phyloP scores from a whole-genome alignment of 2,329 filamentous ascomycete species.

The Penicillium sp. region DNA sequence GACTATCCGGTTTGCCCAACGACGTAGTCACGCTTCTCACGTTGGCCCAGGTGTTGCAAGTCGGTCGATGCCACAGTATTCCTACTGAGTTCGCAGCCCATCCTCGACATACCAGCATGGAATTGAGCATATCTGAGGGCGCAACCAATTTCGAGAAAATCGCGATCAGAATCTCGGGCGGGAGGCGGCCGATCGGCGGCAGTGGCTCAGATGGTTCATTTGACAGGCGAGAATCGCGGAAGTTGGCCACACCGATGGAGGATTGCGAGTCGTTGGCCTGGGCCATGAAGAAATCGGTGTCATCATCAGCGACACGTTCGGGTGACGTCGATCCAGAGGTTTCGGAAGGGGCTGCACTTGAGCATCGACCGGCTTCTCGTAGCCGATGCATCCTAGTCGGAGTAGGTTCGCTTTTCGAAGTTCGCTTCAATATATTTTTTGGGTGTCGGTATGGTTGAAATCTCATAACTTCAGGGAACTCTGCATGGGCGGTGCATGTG shows the following conservation, averaged over 20 bases:
- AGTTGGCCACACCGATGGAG: conserved; percentile 77
- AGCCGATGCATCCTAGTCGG: conserved; percentile 38
- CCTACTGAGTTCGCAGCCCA: conserved; percentile 94
- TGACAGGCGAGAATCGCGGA: conserved; percentile 70
- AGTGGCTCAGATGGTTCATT: conserved; percentile 43
- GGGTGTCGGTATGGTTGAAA: conserved; percentile 17
- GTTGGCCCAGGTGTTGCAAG: conserved; percentile 83
- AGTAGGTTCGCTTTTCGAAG: conserved; percentile 5
- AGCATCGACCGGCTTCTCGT: conserved; percentile 37
- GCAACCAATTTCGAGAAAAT: conserved; percentile 82
- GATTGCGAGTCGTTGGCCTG: conserved; percentile 88
- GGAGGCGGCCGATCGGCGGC: conserved; percentile 74
- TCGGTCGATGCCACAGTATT: conserved; percentile 89
- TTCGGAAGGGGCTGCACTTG: conserved; percentile 44
- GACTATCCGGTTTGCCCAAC: conserved; percentile 68
- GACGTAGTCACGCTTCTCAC: conserved; percentile 79
- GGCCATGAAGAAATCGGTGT: conserved; percentile 87
- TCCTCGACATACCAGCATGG: conserved; percentile 89
- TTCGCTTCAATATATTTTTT: conserved; percentile 13
- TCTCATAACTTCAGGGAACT: conserved; percentile 22
- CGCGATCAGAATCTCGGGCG: conserved; percentile 90
- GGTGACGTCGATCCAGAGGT: conserved; percentile 49
- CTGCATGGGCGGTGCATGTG: conserved; percentile 18
- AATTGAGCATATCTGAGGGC: conserved; percentile 75
- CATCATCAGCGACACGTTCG: conserved; percentile 69